phyloP scores from a whole-genome alignment of 1,284 basidiomycete species.

The Malassezia sp. region DNA sequence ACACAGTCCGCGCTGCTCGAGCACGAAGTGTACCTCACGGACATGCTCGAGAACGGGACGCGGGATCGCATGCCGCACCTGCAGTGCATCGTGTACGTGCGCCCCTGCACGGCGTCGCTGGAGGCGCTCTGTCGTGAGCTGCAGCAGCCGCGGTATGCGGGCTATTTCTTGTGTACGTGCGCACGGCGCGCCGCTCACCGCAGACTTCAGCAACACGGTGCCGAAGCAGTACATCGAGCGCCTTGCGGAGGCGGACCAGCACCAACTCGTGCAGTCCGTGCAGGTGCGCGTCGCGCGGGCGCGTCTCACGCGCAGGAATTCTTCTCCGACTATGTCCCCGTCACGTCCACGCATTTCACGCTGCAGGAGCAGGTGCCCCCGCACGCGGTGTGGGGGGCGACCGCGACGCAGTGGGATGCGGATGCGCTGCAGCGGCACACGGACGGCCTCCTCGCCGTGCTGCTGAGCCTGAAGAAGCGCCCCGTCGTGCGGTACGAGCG shows the following conservation, averaged over 20 bases:
- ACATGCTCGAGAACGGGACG: slow-evolving; percentile 72
- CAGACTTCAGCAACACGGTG: slow-evolving; percentile 73
- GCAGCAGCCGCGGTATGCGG: slow-evolving; percentile 68
- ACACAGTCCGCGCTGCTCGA: slow-evolving; percentile 89
- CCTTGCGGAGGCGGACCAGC: slow-evolving; percentile 86
- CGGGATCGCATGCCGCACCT: slow-evolving; percentile 68
- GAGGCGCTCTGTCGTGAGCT: slow-evolving; percentile 73
- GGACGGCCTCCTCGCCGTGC: slow-evolving; percentile 71
- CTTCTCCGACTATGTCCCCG: slow-evolving; percentile 42
- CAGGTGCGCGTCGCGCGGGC: slow-evolving; percentile 49
- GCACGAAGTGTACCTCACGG: slow-evolving; percentile 94
- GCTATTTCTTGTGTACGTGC: slow-evolving; percentile 59
- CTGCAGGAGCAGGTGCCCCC: slow-evolving; percentile 51
- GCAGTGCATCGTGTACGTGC: slow-evolving; percentile 88
- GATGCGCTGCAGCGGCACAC: slow-evolving; percentile 66
- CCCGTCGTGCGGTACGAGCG: slow-evolving; percentile 86
- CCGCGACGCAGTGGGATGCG: slow-evolving; percentile 55
- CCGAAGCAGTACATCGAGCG: slow-evolving; percentile 83
- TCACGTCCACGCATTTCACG: slow-evolving; percentile 72
- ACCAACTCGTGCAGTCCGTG: slow-evolving; percentile 89
- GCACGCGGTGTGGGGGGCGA: slow-evolving; percentile 59
- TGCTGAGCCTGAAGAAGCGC: slow-evolving; percentile 90
- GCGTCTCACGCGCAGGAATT: too few relatives aligned
- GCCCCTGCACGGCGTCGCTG: slow-evolving; percentile 67
- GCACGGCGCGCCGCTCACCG: neutral